Base-by-base conservation (phyloP, 768 basidiomycete species). In the Boletus fagicola region DNA sequence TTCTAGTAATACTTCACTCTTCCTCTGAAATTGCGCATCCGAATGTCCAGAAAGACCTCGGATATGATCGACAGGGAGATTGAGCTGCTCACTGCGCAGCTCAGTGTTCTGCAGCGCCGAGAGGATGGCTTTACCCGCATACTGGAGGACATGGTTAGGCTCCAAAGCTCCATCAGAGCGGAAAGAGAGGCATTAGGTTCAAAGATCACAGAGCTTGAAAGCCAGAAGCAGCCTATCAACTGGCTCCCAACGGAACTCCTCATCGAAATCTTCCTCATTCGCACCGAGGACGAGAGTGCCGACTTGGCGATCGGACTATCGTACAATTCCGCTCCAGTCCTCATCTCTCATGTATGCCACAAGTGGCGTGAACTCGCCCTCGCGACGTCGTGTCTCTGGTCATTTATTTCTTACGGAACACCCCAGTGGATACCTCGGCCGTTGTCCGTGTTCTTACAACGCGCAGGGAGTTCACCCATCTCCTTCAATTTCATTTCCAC, bases 171-270 rank as follows among this genome's bases (percentile, higher is more conserved):
- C 4, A 65, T 77, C 13, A 63, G 60, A 18, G 58, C 52, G 36
- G 76, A 82, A 63, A 74, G 66, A 51, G 60, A 62, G 55, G 63
- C 57, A 0, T 60, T 78, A 31, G 68, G 69, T 47, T 59, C 62
- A 36, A 72, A 68, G 55, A 64, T 69, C 39, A 60, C 49, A 54
- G 67, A 68, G 24, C 68, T 83, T n/a, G 67, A 78, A 45, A 72
- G 68, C 15, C 72, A 76, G 62, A 75, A 71, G 46, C 70, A 75
- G 26, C 81, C 82, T 16, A 74, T 82, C 54, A 77, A 80, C 58
- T 80, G 78, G 76, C 75, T 83, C 46, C 82, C 82, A 15, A 57
- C 73, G 38, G 82, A 83, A 59, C 65, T 83, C 20, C 74, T 83
- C 42, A 61, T 72, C 39, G 72, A 76, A 8, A 73, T 82, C 51